These are phyloP conservation scores for Knoxdaviesia capensis DNA, from an alignment of 2,329 filamentous ascomycete species.

Conservation along the genomic window DNA sequence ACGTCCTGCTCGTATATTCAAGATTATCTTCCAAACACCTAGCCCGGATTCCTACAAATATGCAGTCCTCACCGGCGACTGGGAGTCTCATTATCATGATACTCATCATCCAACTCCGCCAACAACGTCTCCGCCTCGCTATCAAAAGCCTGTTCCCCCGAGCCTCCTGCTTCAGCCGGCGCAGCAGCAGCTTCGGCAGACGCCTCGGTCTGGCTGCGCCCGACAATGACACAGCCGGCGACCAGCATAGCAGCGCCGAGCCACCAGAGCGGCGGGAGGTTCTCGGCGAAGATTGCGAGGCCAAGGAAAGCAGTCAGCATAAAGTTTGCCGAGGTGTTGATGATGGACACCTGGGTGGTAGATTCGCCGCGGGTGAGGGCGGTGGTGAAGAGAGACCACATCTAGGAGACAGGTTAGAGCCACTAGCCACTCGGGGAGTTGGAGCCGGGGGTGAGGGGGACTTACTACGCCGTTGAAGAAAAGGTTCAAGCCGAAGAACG, in stretches of 20 bases:
- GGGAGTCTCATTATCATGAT: constrained; percentile 11
- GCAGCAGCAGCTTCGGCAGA: constrained; percentile 1
- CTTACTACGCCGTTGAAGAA: constrained; percentile 50
- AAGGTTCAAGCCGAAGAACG: constrained; percentile 58
- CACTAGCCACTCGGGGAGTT: background rate
- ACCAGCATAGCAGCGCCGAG: constrained; percentile 51
- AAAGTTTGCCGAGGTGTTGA: constrained; percentile 71
- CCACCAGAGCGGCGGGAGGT: constrained; percentile 57
- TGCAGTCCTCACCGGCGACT: no score
- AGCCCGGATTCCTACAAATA: no score
- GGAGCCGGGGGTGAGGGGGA: constrained; percentile 6
- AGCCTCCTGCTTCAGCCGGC: constrained; percentile 1
- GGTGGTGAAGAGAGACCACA: constrained; percentile 70
- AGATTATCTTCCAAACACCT: no score
- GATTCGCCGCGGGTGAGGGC: constrained; percentile 56
- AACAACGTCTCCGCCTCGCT: constrained; percentile 6
- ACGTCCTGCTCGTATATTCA: no score
- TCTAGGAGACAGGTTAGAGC: constrained; percentile 16
- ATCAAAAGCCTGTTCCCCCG: constrained; percentile 5
- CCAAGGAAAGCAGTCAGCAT: constrained; percentile 58
- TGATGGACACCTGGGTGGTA: constrained; percentile 60
- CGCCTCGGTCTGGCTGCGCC: constrained; percentile 38
- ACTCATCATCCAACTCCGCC: constrained; percentile 9
- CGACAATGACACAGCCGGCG: constrained; percentile 60
- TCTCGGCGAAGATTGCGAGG: constrained; percentile 48